Percentiles rank a stretch among this genome's conserved stretches.
These are phyloP conservation scores for Erythrophleum ivorense DNA, from an alignment of 331 rosid species.

Conservation along the genomic window DNA sequence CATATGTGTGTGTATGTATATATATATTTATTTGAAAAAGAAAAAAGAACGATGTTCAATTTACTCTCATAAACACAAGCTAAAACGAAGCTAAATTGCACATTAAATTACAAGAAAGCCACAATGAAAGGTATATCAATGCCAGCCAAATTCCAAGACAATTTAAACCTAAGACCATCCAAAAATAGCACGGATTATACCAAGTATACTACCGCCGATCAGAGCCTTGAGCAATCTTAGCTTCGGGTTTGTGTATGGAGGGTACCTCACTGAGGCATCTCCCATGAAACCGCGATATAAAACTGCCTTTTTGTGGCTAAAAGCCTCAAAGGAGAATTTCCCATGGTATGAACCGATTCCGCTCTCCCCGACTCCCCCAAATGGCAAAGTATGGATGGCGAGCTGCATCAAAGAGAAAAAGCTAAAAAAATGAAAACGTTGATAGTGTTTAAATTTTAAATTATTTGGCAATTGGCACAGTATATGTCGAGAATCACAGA, in stretches of 20 bases:
- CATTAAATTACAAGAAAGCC: constrained; percentile 22
- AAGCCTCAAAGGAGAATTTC: constrained; percentile 92
- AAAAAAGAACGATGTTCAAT: not conserved
- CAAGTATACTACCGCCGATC: constrained; percentile 56
- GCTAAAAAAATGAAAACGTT: constrained; percentile 12
- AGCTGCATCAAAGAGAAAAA: constrained; percentile 60
- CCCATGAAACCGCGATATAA: constrained; percentile 76
- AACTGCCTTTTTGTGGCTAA: constrained; percentile 94
- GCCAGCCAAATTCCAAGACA: constrained; percentile 11
- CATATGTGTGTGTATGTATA: not conserved
- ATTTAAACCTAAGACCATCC: constrained; percentile 61
- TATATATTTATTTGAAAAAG: not conserved
- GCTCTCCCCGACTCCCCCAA: constrained; percentile 99
- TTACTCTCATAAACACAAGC: constrained; percentile 1
- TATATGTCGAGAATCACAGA: constrained; percentile 22
- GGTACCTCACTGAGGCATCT: constrained; percentile 83
- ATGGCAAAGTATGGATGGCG: constrained; percentile 75
- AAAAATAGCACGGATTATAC: constrained; percentile 67
- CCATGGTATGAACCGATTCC: constrained; percentile 98
- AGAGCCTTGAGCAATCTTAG: constrained; percentile 76
- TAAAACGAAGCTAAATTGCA: not conserved
- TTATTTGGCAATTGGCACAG: not conserved
- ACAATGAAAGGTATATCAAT: constrained; percentile 21
- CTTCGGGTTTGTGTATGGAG: constrained; percentile 86
- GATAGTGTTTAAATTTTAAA: constrained; percentile 5